Base-by-base conservation (phyloP, 2,329 filamentous ascomycete species). In the Lanzia echinophila region DNA sequence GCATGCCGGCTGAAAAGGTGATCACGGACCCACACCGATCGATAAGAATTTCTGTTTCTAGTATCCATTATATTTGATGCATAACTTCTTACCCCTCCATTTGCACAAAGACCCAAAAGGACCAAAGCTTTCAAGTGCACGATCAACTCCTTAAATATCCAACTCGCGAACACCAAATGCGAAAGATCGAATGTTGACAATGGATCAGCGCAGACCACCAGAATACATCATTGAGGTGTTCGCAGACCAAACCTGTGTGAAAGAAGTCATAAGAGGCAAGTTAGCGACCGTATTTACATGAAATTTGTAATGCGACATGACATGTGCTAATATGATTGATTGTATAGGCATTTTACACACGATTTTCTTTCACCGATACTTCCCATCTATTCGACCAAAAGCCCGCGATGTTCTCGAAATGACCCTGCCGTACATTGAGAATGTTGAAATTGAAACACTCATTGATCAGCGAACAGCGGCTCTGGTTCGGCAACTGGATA, bases 341-440 rank as follows among this genome's bases (percentile, higher is more conserved):
- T 47, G 22, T 19, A 36, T 65, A 95, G 92, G 88, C 60, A 88
- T 96, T 69, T 81, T 97, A 47, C 91, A 96, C 71, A 95, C 91
- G 48, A 96, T 97, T 70, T 99, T 97, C 82, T 97, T 97, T 79
- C 91, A 96, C 75, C 87, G 94, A 67, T 95, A 92, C 81, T 96
- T 97, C 77, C 90, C 90, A 54, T 85, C 89, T 55, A 81, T 96
- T 63, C 77, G 82, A 41, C 92, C 94, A 6, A 81, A 83, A 59
- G 90, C 89, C 59, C 86, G 90, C 73, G 91, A 96, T 68, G 84
- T 96, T 59, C 84, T 96, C 61, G 91, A 95, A 71, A 80, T 96
- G 58, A 91, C 90, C 33, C 82, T 97, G 28, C 91, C 94, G 49
- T 88, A 88, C 65, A 87, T 97, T 67, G 84, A 90, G 68, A 90